Evolutionary conservation across 371 early-diverging fungal species (phyloP), one percentile per base, ranked within the genome.

Genomic region (Zancudomyces culisetae): DNA sequence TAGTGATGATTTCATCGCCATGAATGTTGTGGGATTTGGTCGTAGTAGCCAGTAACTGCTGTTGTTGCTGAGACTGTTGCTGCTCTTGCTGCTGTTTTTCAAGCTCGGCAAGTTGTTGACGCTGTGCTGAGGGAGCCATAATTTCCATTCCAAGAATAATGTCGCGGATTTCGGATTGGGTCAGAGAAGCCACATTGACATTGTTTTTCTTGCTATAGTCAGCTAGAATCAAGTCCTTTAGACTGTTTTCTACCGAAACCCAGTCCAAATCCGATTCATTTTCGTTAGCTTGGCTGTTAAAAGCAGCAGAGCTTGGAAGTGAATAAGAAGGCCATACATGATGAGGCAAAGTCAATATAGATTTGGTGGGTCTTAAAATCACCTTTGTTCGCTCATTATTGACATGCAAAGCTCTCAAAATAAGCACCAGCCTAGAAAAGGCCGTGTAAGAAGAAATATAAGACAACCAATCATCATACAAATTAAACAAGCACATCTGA

Each of bases 101-200:
- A 56, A 93, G 87, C 66, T 94, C 92, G 21, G 88, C 94, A 69
- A 91, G 86, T 71, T 95, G 90, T 70, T 94, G 96, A 51, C 98
- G 83, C 70, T 94, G 90, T 30, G 86, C 67, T 47, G 94, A 92
- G 26, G 98, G 98, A 49, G 97, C 95, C 27, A 87, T 84, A 53
- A 97, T 95, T 67, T 94, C 93, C 93, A 96, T 97, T 67, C 98
- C 98, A 55, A 99, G 78, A 58, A 99, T 94, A 56, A 99, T 93
- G 71, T 99, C 98, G 59, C 98, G 84, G 61, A 98, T 88, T 74
- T 99, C 99, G 1, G 90, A 85, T 49, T 85, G 83, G 0, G 98
- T 95, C 47, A 98, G 76, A 42, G 88, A 87, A 3, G 91, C 88
- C 28, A 92, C 92, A 53, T 95, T 95, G 54, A 98, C 94, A 57